A percentile compares a stretch with the other conserved stretches of the same genome.
Conservation (phyloP, 768 basidiomycete species). For the Amanita phalloides region DNA sequence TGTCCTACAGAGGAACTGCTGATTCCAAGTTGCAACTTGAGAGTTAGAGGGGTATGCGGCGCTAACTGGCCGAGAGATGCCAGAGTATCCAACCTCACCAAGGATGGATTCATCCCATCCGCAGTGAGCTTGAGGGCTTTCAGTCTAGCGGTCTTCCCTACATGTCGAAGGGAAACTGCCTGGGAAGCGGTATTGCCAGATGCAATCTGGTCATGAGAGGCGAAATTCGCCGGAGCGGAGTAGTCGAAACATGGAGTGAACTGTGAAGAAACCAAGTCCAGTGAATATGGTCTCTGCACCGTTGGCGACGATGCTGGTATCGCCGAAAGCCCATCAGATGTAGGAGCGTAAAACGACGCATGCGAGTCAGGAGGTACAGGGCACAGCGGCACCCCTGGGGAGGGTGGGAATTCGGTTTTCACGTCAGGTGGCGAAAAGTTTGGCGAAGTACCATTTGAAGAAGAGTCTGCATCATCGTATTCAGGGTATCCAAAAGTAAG, state of each 20-base stretch:
- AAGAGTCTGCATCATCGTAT: slow-evolving; percentile 29
- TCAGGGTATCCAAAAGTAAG: slow-evolving; percentile 33
- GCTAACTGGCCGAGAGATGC: slow-evolving; percentile 24
- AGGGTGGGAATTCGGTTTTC: slow-evolving; percentile 33
- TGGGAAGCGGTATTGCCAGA: background rate
- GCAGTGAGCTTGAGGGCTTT: slow-evolving; percentile 20
- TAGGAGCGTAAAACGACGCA: background rate
- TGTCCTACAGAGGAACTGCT: slow-evolving; percentile 52
- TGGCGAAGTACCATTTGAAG: slow-evolving; percentile 29
- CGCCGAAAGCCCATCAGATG: background rate
- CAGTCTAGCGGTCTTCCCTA: background rate
- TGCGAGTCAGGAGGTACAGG: slow-evolving; percentile 17
- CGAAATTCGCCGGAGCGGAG: background rate
- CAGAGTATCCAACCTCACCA: slow-evolving; percentile 48
- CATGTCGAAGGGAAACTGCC: background rate
- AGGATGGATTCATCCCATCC: slow-evolving; percentile 56
- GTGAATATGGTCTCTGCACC: background rate
- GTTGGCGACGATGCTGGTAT: background rate
- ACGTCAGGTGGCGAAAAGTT: slow-evolving; percentile 36
- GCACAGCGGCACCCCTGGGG: slow-evolving; percentile 28
- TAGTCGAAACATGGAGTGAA: background rate
- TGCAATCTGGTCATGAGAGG: background rate
- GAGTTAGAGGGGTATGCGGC: slow-evolving; percentile 30
- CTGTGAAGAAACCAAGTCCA: background rate
- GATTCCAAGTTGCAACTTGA: slow-evolving; percentile 49